phyloP scores from a whole-genome alignment of 2,329 filamentous ascomycete genomes.

The Balansia obtecta region DNA sequence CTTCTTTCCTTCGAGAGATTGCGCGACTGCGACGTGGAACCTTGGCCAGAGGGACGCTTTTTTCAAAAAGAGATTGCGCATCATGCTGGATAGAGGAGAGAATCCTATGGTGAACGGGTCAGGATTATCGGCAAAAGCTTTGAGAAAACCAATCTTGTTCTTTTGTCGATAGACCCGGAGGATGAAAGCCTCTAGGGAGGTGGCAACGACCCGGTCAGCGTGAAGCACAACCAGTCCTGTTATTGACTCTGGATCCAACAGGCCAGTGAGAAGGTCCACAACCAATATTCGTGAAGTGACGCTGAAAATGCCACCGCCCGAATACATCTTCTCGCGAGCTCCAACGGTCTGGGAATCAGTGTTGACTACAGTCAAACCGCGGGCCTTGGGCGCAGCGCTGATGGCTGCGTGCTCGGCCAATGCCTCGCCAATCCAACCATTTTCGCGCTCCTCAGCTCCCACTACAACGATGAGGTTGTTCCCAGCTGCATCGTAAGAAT shows the following conservation, averaged over 20 bases:
- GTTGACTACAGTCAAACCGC: slow-evolving; percentile 84
- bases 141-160: slow-evolving; percentile 88
- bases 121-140: slow-evolving; percentile 89
- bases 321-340: slow-evolving; percentile 83
- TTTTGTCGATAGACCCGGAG: slow-evolving; percentile 85
- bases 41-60: slow-evolving; percentile 86
- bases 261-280: slow-evolving; percentile 76
- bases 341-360: slow-evolving; percentile 85
- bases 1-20: slow-evolving; percentile 79
- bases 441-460: slow-evolving; percentile 83
- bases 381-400: slow-evolving; percentile 68
- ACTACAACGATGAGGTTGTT: slow-evolving; percentile 86
- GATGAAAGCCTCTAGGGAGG: slow-evolving; percentile 89
- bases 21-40: slow-evolving; percentile 82
- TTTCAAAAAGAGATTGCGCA: slow-evolving; percentile 77
- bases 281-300: slow-evolving; percentile 93
- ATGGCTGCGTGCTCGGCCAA: slow-evolving; percentile 90
- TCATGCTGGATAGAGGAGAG: slow-evolving; percentile 75
- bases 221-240: slow-evolving; percentile 82
- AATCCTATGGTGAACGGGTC: slow-evolving; percentile 86
- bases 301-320: slow-evolving; percentile 80
- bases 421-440: slow-evolving; percentile 93
- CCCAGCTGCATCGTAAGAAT: slow-evolving; percentile 91
- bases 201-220: slow-evolving; percentile 75
- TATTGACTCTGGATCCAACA: slow-evolving; percentile 72